Conservation (phyloP, 306 rosid species). For the Castanea mollissima region DNA sequence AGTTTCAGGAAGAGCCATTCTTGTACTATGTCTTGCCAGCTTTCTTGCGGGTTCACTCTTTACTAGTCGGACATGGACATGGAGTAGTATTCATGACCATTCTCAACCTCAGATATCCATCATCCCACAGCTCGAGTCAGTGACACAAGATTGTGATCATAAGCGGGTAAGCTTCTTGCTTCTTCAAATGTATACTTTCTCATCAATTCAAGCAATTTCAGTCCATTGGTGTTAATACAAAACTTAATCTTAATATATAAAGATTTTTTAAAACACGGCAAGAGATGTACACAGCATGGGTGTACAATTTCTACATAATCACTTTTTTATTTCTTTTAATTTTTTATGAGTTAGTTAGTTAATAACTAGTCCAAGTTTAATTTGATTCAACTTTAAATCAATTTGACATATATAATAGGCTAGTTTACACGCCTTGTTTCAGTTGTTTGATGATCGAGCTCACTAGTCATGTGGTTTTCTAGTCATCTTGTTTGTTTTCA, state of each 20-base stretch:
- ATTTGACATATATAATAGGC: neutral
- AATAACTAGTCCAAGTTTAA: neutral
- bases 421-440: neutral
- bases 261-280: no score
- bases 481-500: no score
- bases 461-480: neutral
- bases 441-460: no score
- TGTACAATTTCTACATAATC: no score
- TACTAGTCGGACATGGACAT: slow-evolving; percentile 60
- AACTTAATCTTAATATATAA: no score
- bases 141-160: slow-evolving; percentile 34
- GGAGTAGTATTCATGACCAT: slow-evolving; percentile 2
- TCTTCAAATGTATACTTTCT: neutral
- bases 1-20: slow-evolving; percentile 49
- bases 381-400: neutral
- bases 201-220: neutral
- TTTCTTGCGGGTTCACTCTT: slow-evolving; percentile 74
- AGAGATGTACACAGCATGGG: no score
- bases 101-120: slow-evolving; percentile 21
- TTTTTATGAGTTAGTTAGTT: no score
- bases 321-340: no score
- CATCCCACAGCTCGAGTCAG: neutral
- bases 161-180: slow-evolving; percentile 36
- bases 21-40: slow-evolving; percentile 58
- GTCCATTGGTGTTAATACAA: no score